Percentiles rank a stretch among this genome's conserved stretches.
These are phyloP conservation scores for Aspergillus biplanus DNA, from an alignment of 495 filamentous ascomycete genomes.

Conservation along the genomic window DNA sequence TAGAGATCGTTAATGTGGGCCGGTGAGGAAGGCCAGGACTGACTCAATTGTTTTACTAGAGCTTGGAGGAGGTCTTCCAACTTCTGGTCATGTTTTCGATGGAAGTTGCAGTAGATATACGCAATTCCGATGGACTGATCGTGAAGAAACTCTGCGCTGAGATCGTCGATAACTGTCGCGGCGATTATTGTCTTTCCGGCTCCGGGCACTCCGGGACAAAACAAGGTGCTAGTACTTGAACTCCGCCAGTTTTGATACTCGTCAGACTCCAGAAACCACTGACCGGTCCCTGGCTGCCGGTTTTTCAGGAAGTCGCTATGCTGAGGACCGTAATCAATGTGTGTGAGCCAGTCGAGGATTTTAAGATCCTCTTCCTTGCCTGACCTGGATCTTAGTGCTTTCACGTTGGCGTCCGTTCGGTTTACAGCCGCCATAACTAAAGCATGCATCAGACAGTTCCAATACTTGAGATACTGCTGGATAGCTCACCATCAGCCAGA, in stretches of 20 bases:
- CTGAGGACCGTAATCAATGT: constrained; percentile 21
- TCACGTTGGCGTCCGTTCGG: constrained; percentile 10
- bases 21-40: constrained; percentile 20
- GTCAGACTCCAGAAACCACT: constrained; percentile 46
- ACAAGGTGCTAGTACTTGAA: constrained; percentile 33
- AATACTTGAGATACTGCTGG: background rate
- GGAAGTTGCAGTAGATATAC: constrained; percentile 42
- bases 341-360: constrained; percentile 27
- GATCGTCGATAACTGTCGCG: constrained; percentile 39
- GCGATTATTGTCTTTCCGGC: constrained; percentile 46
- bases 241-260: constrained; percentile 41
- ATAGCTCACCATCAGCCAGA: background rate
- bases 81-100: constrained; percentile 23
- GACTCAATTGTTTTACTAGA: constrained; percentile 31
- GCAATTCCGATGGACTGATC: constrained; percentile 33
- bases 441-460: background rate
- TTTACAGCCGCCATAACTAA: background rate
- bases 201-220: constrained; percentile 49
- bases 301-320: constrained; percentile 20
- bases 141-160: constrained; percentile 19
- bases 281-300: constrained; percentile 41
- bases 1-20: constrained; percentile 35
- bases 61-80: constrained; percentile 19
- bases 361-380: constrained; percentile 13
- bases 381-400: constrained; percentile 1